Evolutionary conservation across 2,329 filamentous ascomycete species (phyloP).

Genomic region (Seiridium cupressi): DNA sequence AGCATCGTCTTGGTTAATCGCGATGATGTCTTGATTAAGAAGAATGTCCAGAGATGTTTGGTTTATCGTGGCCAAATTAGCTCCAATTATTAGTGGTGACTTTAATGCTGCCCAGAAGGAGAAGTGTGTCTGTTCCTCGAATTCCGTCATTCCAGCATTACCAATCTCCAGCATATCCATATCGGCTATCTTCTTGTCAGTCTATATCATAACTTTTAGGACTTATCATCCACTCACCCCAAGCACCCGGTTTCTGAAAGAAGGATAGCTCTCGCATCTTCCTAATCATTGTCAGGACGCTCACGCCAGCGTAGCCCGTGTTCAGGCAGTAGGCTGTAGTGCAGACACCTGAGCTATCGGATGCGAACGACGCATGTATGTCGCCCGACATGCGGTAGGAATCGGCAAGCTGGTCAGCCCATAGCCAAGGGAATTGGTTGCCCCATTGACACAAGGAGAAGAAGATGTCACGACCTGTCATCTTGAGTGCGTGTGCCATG

Average conservation of each 20-base stretch:
- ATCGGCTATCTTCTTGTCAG: slow-evolving; percentile 15
- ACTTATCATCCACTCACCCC: slow-evolving; percentile 15
- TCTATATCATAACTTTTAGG: too few relatives aligned
- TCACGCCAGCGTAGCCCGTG: slow-evolving; percentile 15
- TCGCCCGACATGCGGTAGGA: slow-evolving; percentile 37
- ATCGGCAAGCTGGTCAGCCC: slow-evolving; percentile 31
- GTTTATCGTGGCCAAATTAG: slow-evolving; percentile 31
- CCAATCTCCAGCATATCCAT: slow-evolving; percentile 44
- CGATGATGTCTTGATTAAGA: slow-evolving; percentile 35
- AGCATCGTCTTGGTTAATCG: slow-evolving; percentile 32
- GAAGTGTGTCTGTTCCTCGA: slow-evolving; percentile 42
- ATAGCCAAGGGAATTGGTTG: slow-evolving; percentile 20
- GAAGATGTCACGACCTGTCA: slow-evolving; percentile 32
- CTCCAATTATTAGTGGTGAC: slow-evolving; percentile 41
- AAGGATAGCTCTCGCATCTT: slow-evolving; percentile 31
- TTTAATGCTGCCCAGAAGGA: slow-evolving; percentile 45
- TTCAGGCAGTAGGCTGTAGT: slow-evolving; percentile 32
- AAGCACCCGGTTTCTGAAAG: slow-evolving; percentile 27
- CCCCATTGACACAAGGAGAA: slow-evolving; percentile 32
- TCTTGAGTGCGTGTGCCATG: slow-evolving; percentile 35
- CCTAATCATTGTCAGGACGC: slow-evolving; percentile 27
- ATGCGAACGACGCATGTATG: slow-evolving; percentile 25
- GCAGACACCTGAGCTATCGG: slow-evolving; percentile 21
- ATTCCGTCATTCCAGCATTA: slow-evolving; percentile 31
- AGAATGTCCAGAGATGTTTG: slow-evolving; percentile 32